These are phyloP conservation scores for Poteriospumella lacustris DNA, from an alignment of 108 stramenopile genomes.

Conservation along the genomic window DNA sequence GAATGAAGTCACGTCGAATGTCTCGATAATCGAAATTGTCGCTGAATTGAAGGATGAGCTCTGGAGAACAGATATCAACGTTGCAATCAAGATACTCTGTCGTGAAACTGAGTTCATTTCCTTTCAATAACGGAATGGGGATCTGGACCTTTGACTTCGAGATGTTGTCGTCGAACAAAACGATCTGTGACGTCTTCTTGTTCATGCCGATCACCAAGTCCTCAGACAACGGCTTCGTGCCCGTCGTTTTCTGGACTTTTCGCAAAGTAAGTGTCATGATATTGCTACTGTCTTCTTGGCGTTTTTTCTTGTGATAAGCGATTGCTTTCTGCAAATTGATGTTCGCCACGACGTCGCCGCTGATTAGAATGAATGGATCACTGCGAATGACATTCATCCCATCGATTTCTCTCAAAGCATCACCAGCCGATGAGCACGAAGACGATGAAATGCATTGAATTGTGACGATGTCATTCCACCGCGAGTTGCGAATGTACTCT, in stretches of 20 bases:
- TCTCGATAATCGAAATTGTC: slow-evolving; percentile 96
- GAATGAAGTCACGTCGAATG: slow-evolving; percentile 73
- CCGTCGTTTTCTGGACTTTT: slow-evolving; percentile 44
- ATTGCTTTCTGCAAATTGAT: slow-evolving; percentile 62
- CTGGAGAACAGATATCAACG: slow-evolving; percentile 91
- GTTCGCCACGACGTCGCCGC: slow-evolving; percentile 85
- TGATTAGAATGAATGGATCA: slow-evolving; percentile 90
- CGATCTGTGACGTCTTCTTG: slow-evolving; percentile 54
- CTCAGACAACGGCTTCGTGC: slow-evolving; percentile 45
- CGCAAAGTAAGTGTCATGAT: slow-evolving; percentile 80
- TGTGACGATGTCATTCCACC: slow-evolving; percentile 14
- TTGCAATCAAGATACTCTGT: slow-evolving; percentile 63
- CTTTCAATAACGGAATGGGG: no score
- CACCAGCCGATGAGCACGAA: slow-evolving; percentile 64
- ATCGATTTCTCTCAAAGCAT: slow-evolving; percentile 90
- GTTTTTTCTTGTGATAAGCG: slow-evolving; percentile 60
- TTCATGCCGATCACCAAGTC: slow-evolving; percentile 75
- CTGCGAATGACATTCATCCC: slow-evolving; percentile 77
- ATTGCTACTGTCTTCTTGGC: slow-evolving; percentile 65
- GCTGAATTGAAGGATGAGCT: slow-evolving; percentile 82
- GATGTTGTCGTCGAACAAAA: slow-evolving; percentile 53
- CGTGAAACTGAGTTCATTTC: not conserved
- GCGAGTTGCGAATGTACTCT: slow-evolving; percentile 35
- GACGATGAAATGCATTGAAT: slow-evolving; percentile 44
- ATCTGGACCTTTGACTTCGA: not conserved